Evolutionary conservation across 768 basidiomycete species (phyloP).

Genomic region (Mycena leptocephala): DNA sequence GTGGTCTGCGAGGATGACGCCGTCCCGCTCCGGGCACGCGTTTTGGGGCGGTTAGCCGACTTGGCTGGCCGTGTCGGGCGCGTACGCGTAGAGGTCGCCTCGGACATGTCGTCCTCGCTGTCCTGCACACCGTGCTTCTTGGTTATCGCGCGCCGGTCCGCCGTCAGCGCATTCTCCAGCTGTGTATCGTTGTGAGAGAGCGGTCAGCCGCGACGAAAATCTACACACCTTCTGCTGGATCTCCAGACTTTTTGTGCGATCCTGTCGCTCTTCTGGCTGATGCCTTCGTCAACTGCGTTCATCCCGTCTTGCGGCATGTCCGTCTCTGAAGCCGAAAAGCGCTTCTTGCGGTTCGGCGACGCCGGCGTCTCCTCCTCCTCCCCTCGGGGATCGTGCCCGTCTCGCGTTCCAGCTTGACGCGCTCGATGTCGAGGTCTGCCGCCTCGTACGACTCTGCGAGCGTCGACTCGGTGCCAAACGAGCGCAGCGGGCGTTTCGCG

Average conservation of each 20-base stretch:
- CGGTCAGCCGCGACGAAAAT: background rate
- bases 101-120: constrained; percentile 74
- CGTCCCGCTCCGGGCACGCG: constrained; percentile 73
- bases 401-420: constrained; percentile 56
- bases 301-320: constrained; percentile 84
- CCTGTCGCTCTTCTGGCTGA: constrained; percentile 87
- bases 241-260: constrained; percentile 91
- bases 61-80: constrained; percentile 59
- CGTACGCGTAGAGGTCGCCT: constrained; percentile 55
- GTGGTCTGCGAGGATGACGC: constrained; percentile 74
- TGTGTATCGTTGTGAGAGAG: constrained; percentile 47
- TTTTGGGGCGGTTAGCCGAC: constrained; percentile 52
- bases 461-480: constrained; percentile 86
- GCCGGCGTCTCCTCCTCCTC: constrained; percentile 66
- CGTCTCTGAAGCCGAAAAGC: constrained; percentile 82
- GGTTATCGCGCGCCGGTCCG: constrained; percentile 67
- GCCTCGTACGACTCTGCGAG: constrained; percentile 79
- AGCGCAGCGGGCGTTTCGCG: constrained; percentile 71
- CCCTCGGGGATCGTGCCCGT: constrained; percentile 72
- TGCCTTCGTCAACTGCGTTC: constrained; percentile 90
- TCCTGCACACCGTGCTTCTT: constrained; percentile 58
- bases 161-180: constrained; percentile 83
- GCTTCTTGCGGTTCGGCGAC: constrained; percentile 74
- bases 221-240: constrained; percentile 90
- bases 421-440: constrained; percentile 52